These are phyloP conservation scores for Echinosophora koreensis DNA, from an alignment of 306 rosid genomes.

Conservation along the genomic window DNA sequence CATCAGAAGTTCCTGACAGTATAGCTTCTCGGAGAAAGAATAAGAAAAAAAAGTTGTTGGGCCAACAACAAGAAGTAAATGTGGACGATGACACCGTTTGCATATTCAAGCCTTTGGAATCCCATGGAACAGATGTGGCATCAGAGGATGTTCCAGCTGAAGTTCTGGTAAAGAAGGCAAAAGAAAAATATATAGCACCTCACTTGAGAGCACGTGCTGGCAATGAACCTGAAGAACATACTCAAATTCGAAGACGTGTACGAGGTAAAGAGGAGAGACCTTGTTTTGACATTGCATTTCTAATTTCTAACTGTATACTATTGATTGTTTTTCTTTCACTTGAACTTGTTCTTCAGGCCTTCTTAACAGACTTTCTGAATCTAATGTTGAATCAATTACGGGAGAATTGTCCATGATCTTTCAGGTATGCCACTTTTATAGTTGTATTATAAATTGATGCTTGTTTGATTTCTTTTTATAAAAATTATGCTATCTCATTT, in stretches of 20 bases:
- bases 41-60: constrained; percentile 59
- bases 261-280: constrained; percentile 54
- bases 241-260: constrained; percentile 69
- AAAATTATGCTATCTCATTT: neutral
- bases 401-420: constrained; percentile 69
- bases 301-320: constrained; percentile 18
- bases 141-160: constrained; percentile 48
- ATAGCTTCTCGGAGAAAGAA: constrained; percentile 48
- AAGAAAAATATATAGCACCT: constrained; percentile 75
- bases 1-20: constrained; percentile 41
- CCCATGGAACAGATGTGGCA: constrained; percentile 38
- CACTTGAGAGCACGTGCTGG: constrained; percentile 74
- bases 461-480: constrained; percentile 6
- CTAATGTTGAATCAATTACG: constrained; percentile 76
- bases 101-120: constrained; percentile 38
- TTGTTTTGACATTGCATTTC: constrained; percentile 33
- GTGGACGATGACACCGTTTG: constrained; percentile 29
- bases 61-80: constrained; percentile 47
- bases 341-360: constrained; percentile 62
- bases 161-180: constrained; percentile 44
- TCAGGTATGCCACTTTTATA: constrained; percentile 50
- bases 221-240: constrained; percentile 75
- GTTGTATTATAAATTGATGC: constrained; percentile 11
- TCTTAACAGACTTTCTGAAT: constrained; percentile 74
- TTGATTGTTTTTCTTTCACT: constrained; percentile 16